phyloP scores from a whole-genome alignment of 2,329 filamentous ascomycete species.

The Ambrosiella cleistominuta region DNA sequence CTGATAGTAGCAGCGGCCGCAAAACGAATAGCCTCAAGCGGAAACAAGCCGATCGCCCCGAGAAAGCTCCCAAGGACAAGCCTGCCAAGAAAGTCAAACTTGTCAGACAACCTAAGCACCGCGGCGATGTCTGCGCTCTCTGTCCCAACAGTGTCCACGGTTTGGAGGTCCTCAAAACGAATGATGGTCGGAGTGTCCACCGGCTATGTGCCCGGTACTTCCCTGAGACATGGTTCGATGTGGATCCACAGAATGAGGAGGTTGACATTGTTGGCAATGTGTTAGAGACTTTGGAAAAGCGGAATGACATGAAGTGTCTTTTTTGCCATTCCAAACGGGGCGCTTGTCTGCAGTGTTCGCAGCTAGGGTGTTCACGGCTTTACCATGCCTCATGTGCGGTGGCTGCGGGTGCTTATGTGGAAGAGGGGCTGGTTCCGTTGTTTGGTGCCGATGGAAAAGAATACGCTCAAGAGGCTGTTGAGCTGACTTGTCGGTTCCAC shows the following conservation, averaged over 20 bases:
- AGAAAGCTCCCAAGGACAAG: slow-evolving; percentile 25
- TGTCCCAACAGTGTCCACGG: slow-evolving; percentile 81
- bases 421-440: slow-evolving; percentile 69
- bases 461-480: slow-evolving; percentile 80
- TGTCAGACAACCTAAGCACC: slow-evolving; percentile 48
- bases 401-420: slow-evolving; percentile 78
- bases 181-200: slow-evolving; percentile 75
- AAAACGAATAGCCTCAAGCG: slow-evolving; percentile 30
- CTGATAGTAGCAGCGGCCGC: slow-evolving; percentile 47
- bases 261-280: slow-evolving; percentile 59
- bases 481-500: slow-evolving; percentile 90
- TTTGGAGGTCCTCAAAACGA: slow-evolving; percentile 68
- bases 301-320: slow-evolving; percentile 80
- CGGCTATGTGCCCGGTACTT: slow-evolving; percentile 79
- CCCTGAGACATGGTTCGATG: slow-evolving; percentile 73
- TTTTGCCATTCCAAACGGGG: slow-evolving; percentile 88
- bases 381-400: slow-evolving; percentile 94
- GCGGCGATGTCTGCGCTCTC: slow-evolving; percentile 61
- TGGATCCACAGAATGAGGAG: slow-evolving; percentile 38
- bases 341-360: slow-evolving; percentile 92
- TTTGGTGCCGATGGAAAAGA: slow-evolving; percentile 82
- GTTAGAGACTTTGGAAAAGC: slow-evolving; percentile 66
- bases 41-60: slow-evolving; percentile 29
- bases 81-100: slow-evolving; percentile 47
- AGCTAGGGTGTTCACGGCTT: slow-evolving; percentile 80